Base-by-base conservation (phyloP, 2,329 filamentous ascomycete species). In the Aspergillus pseudoglaucus region DNA sequence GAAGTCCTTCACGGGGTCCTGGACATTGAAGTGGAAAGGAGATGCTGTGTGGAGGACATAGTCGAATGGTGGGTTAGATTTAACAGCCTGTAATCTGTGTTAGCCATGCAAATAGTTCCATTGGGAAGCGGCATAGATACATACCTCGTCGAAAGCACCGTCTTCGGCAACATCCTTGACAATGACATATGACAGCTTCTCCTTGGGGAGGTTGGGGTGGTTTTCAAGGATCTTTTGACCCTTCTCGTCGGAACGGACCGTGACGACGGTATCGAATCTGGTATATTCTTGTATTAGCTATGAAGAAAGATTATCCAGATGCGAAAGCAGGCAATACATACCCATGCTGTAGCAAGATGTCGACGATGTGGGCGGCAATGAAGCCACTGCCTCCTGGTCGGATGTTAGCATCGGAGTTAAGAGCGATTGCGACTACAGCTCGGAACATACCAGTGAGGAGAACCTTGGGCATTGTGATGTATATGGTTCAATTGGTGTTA, bases 21-120 rank as follows among this genome's bases (percentile, higher is more conserved):
- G 52, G 47, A 93, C 81, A 30, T 84, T 85, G 62, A 83, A 79
- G 58, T 87, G 83, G 71, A 87, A 90, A 0, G 88, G 87, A 0
- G 80, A 84, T 2, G 86, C 85, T 5, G 85, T 88, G 64, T 89
- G 85, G 45, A 89, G 75, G 43, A 91, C 85, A 41, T 79, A 83
- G 58, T 88, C 83, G 53, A 91, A 87, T 0, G 82, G 79, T 0
- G 80, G 80, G 47, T 79, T 73, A 14, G 79, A 81, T 53, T 80
- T 72, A 42, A 83, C 75, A 14, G 78, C 80, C 64, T 69, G 40
- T 47, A 47, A 38, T 38, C 14, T 12, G 17, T 12, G 12, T 58
- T 33, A 58, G 49, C 43, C 17, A 23, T n/a, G 22, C 6, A 27
- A 12, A n/a, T 15, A 1, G 10, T 10, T 23, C 3, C 2, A 41